Conservation (phyloP, 441 rosid genomes). For the Geranium incanum region DNA sequence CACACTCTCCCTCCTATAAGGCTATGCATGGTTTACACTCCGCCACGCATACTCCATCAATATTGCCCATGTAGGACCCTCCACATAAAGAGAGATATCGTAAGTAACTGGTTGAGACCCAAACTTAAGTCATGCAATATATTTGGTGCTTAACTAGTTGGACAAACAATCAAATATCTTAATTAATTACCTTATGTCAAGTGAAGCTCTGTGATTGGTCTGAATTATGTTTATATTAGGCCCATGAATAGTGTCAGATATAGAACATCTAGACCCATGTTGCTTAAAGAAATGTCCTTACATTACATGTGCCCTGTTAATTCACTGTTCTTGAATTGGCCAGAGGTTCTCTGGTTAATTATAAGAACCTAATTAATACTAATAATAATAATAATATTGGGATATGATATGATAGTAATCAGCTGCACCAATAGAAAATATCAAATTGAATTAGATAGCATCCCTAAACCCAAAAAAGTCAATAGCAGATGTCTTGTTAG, state of each 20-base stretch:
- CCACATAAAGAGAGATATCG: too few species aligned
- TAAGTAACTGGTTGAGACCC: too few species aligned
- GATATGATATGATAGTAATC: neutral
- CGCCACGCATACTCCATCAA: neutral
- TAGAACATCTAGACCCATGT: neutral
- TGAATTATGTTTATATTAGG: neutral
- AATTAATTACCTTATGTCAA: too few species aligned
- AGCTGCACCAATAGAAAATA: neutral
- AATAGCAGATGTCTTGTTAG: neutral
- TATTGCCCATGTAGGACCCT: too few species aligned
- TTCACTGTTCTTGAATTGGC: neutral
- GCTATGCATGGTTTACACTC: neutral
- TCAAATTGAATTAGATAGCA: neutral
- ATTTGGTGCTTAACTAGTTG: too few species aligned
- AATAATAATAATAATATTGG: neutral
- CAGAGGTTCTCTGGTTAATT: neutral
- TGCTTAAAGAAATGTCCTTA: neutral
- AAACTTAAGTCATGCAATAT: too few species aligned
- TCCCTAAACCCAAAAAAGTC: neutral
- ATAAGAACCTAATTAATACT: neutral
- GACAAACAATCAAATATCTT: too few species aligned
- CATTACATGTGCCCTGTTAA: neutral
- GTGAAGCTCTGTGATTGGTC: too few species aligned
- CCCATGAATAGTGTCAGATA: neutral
- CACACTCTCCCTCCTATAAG: slow-evolving; percentile 2